Percentiles rank a stretch among this genome's conserved stretches.
phyloP scores from a whole-genome alignment of 176 grass and related monocot genomes.

The Zoysia japonica region DNA sequence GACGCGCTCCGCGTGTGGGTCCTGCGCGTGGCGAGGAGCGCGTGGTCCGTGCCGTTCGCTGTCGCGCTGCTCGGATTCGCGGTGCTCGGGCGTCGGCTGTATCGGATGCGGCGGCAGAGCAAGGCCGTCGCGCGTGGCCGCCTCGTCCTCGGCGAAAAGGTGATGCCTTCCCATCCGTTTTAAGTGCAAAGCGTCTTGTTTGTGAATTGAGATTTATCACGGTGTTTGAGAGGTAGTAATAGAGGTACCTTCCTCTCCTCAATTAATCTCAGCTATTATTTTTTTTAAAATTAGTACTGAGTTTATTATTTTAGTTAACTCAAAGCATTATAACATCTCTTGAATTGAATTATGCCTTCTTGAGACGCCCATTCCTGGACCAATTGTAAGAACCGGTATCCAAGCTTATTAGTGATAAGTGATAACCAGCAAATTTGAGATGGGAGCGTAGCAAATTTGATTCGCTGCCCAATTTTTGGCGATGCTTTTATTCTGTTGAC shows the following conservation, averaged over 20 bases:
- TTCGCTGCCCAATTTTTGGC: slow-evolving; percentile 2
- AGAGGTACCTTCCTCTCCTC: too few species aligned
- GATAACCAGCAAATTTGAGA: slow-evolving; percentile 13
- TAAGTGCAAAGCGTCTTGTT: slow-evolving; percentile 27
- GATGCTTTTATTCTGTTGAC: background rate
- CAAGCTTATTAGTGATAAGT: background rate
- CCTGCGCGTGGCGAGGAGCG: slow-evolving; percentile 56
- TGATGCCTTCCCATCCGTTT: slow-evolving; percentile 32
- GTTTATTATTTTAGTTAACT: too few species aligned
- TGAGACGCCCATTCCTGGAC: slow-evolving; percentile 8
- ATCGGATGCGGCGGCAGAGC: slow-evolving; percentile 64
- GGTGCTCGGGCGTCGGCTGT: slow-evolving; percentile 67
- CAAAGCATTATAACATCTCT: too few species aligned
- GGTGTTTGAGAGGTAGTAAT: too few species aligned
- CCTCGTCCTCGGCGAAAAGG: slow-evolving; percentile 81
- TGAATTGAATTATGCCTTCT: background rate
- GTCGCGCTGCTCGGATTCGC: slow-evolving; percentile 71
- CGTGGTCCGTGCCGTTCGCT: slow-evolving; percentile 78
- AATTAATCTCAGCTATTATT: too few species aligned
- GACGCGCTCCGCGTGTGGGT: slow-evolving; percentile 64
- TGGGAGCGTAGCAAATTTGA: background rate
- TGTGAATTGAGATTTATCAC: background rate
- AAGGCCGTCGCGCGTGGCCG: slow-evolving; percentile 59
- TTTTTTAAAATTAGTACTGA: too few species aligned
- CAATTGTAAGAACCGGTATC: background rate